phyloP scores from a whole-genome alignment of 768 basidiomycete species.

The Lactifluus piperatus region DNA sequence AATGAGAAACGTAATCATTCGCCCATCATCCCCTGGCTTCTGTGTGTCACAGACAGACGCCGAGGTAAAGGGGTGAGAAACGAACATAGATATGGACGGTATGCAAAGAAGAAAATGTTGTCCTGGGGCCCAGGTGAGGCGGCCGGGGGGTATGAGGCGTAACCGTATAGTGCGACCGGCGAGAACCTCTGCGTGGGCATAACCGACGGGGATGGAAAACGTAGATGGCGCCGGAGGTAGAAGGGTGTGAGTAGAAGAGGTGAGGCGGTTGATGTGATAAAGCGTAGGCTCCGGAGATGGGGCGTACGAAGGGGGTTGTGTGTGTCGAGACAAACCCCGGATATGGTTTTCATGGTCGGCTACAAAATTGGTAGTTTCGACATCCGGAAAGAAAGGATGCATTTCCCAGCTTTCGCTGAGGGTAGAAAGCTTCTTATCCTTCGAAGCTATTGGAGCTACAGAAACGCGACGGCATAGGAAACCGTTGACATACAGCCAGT shows the following conservation, averaged over 20 bases:
- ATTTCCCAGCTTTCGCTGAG: slow-evolving; percentile 10
- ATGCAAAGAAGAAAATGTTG: slow-evolving; percentile 67
- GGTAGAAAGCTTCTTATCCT: neutral
- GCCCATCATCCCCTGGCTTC: slow-evolving; percentile 36
- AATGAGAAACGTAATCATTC: slow-evolving; percentile 55
- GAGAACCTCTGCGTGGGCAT: slow-evolving; percentile 57
- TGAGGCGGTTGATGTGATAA: neutral
- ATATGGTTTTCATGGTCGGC: neutral
- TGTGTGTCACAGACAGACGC: slow-evolving; percentile 49
- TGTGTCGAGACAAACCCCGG: neutral
- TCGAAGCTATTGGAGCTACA: neutral
- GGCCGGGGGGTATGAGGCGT: slow-evolving; percentile 48
- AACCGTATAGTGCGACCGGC: slow-evolving; percentile 64
- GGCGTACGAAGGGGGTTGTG: neutral
- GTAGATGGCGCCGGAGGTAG: slow-evolving; percentile 12
- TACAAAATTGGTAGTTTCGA: neutral
- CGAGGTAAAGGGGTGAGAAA: slow-evolving; percentile 68
- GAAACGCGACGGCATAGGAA: slow-evolving; percentile 29
- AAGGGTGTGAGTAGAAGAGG: slow-evolving; percentile 10
- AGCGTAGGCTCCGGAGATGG: neutral
- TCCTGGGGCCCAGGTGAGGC: slow-evolving; percentile 63
- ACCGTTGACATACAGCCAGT: slow-evolving; percentile 55
- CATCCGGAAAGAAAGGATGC: slow-evolving; percentile 4
- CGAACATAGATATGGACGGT: slow-evolving; percentile 51
- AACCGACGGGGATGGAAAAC: slow-evolving; percentile 54